Evolutionary conservation across 2,329 filamentous ascomycete genomes (phyloP), one percentile per base, ranked within the genome.

Genomic region (Pseudogymnoascus sp.): DNA sequence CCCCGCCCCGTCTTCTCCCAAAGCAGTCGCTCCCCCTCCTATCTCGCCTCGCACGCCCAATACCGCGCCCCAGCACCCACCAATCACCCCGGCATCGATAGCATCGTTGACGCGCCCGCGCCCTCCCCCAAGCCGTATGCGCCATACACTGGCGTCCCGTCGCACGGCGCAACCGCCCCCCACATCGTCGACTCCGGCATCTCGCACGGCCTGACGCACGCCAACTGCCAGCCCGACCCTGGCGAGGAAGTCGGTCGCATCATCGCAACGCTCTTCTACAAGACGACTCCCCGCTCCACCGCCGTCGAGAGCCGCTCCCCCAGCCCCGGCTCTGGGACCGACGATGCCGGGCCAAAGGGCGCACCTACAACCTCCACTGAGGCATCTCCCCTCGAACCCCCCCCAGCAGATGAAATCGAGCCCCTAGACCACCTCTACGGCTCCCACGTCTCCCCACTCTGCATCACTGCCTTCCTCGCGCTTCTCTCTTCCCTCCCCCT

Each of bases 261-360:
- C 59, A 76, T 88, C 33, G 86, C 84, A 6, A 88, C 86, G 0
- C 76, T 88, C 59, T 82, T 87, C 72, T 88, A 88, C 78, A 85
- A 84, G 73, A 76, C 75, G 13, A 72, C 44, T 66, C 78, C 62
- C 64, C 72, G 72, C 5, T 72, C 74, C n/a, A 68, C 63, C 8
- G 37, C 50, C 10, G 19, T 56, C 14, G 33, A 62, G 21, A 64
- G 62, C 33, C 42, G 69, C 37, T 67, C 72, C 61, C 70, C 71
- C 35, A 65, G 77, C 65, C 53, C 53, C 4, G 33, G 33, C 53
- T 69, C 77, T 66, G 60, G 70, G 33, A 73, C 76, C 63, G 72
- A 78, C 67, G 53, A 59, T 59, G 26, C 26, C 19, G 29, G 29
- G 1, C 70, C 74, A 59, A 74, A 74, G 65, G 75, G 87, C 70